Percentiles rank a stretch among this genome's conserved stretches.
Conservation (phyloP, 345 rosid genomes). For the Gossypium sturtianum region DNA sequence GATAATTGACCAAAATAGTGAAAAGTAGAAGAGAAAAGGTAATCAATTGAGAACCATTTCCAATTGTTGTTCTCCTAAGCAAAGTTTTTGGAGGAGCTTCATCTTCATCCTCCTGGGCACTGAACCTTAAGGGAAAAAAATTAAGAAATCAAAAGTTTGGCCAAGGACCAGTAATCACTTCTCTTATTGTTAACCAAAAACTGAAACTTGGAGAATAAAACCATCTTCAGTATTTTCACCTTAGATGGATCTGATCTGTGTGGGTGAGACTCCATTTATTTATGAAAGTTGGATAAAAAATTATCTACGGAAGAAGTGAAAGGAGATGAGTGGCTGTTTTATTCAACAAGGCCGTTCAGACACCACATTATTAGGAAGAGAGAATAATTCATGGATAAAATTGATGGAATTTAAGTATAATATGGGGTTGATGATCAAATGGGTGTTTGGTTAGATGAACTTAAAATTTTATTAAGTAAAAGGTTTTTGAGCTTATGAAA, state of each 20-base stretch:
- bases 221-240: neutral
- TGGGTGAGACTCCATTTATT: neutral
- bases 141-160: neutral
- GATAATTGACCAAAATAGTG: slow-evolving; percentile 16
- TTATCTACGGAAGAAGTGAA: neutral
- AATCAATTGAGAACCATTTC: slow-evolving; percentile 61
- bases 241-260: neutral
- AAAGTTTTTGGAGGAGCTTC: slow-evolving; percentile 44
- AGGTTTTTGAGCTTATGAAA: neutral
- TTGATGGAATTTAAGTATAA: neutral
- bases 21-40: slow-evolving; percentile 10
- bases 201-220: neutral
- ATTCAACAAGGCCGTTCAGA: neutral
- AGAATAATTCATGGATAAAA: neutral
- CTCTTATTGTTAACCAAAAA: neutral
- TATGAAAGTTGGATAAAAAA: neutral
- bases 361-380: neutral
- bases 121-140: slow-evolving; percentile 42
- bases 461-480: neutral
- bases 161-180: neutral
- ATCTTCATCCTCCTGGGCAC: slow-evolving; percentile 92
- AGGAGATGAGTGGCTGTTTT: neutral
- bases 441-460: neutral
- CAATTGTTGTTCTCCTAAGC: slow-evolving; percentile 83
- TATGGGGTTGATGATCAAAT: neutral